These are phyloP conservation scores for Acanthamoeba culbertsoni DNA, from an alignment of 208 protist species.

Conservation along the genomic window DNA sequence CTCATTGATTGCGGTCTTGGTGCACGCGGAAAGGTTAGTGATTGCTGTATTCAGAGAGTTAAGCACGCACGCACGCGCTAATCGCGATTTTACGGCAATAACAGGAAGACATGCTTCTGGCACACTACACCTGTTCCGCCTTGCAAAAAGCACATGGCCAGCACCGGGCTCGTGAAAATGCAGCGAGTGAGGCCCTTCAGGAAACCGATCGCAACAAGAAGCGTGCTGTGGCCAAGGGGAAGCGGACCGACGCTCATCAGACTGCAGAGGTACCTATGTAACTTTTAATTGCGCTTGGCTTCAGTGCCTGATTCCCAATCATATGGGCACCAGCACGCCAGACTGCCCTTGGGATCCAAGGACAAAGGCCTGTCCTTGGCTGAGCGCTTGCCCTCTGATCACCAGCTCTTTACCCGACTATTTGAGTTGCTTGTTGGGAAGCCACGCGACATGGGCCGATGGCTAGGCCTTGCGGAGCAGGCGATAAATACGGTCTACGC, in stretches of 20 bases:
- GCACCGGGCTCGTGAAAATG: neutral
- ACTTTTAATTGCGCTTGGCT: no score
- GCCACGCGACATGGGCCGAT: neutral
- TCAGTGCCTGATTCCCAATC: no score
- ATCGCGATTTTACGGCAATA: neutral
- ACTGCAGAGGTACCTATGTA: no score
- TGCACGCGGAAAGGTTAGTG: neutral
- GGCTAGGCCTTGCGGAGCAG: conserved; percentile 69
- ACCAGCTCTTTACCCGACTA: conserved; percentile 51
- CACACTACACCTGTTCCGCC: conserved; percentile 66
- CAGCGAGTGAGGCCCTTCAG: neutral
- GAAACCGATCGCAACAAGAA: neutral
- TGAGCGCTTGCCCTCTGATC: neutral
- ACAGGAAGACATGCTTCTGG: conserved; percentile 46
- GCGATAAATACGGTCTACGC: conserved; percentile 75
- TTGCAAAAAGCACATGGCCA: conserved; percentile 65
- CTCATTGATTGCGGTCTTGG: conserved; percentile 62
- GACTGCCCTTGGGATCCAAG: neutral
- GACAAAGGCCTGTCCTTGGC: conserved; percentile 5
- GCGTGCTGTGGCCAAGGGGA: neutral
- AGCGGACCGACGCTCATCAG: neutral
- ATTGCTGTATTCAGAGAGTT: neutral
- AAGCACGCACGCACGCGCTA: neutral
- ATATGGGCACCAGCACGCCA: no score
- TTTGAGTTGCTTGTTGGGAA: neutral